These are phyloP conservation scores for Heterobasidion occidentale DNA, from an alignment of 1,284 basidiomycete genomes.

Conservation along the genomic window DNA sequence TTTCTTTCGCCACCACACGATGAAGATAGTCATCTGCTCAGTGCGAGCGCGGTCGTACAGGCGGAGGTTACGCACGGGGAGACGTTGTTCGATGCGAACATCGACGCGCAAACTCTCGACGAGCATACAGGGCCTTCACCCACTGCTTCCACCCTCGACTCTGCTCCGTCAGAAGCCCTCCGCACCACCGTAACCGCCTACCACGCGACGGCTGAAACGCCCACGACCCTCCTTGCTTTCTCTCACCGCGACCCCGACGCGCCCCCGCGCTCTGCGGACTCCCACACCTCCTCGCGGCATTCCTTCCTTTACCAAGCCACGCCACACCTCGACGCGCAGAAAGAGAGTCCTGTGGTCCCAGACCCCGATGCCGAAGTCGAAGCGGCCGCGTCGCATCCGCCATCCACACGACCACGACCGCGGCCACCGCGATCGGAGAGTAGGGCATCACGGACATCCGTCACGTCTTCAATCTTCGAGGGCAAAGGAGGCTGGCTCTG, in stretches of 20 bases:
- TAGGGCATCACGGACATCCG: neutral
- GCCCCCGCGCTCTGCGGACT: neutral
- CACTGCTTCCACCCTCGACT: neutral
- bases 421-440: neutral
- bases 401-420: too few species aligned
- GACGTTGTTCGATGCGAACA: neutral
- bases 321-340: neutral
- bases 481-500: conserved; percentile 16
- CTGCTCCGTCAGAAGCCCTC: neutral
- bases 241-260: conserved; percentile 22
- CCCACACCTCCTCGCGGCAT: neutral
- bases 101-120: neutral
- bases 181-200: conserved; percentile 20
- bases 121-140: neutral
- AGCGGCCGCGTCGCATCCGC: too few species aligned
- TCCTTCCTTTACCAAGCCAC: neutral
- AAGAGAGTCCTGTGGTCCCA: neutral
- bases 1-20: neutral
- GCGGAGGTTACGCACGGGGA: neutral
- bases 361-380: neutral
- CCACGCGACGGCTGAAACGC: conserved; percentile 30
- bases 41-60: too few species aligned
- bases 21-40: neutral
- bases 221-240: conserved; percentile 28
- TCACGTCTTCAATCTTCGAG: neutral